Percentiles rank a stretch among this genome's conserved stretches.
These are phyloP conservation scores for Triticum turgidum DNA, from an alignment of 176 grass and related monocot genomes.

Conservation along the genomic window DNA sequence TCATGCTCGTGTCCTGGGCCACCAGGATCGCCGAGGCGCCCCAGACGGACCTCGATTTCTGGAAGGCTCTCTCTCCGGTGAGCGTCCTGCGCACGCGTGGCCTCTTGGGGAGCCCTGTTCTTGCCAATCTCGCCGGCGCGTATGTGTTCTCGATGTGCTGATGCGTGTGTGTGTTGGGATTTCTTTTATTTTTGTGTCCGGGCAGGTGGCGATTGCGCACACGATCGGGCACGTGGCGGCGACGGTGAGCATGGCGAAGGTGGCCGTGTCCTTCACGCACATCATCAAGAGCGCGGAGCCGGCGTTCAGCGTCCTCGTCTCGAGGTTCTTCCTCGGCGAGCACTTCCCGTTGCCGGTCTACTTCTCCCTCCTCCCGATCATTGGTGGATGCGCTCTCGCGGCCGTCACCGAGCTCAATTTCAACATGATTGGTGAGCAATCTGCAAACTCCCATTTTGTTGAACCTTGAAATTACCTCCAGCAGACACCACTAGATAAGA, in stretches of 20 bases:
- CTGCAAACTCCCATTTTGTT: background rate
- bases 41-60: conserved; percentile 78
- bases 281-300: conserved; percentile 98
- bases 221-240: conserved; percentile 97
- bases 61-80: conserved; percentile 82
- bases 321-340: conserved; percentile 69
- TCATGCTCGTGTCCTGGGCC: conserved; percentile 90
- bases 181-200: background rate
- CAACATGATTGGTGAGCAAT: conserved; percentile 76
- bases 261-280: conserved; percentile 93
- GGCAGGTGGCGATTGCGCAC: conserved; percentile 89
- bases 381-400: conserved; percentile 81
- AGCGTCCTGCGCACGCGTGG: background rate
- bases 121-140: background rate
- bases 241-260: conserved; percentile 97
- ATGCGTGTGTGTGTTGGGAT: background rate
- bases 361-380: conserved; percentile 85
- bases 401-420: conserved; percentile 94
- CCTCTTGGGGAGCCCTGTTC: background rate
- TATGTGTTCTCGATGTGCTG: background rate
- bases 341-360: conserved; percentile 72
- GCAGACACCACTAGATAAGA: background rate
- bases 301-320: conserved; percentile 92
- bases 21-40: conserved; percentile 63
- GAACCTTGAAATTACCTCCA: conserved; percentile 4